phyloP scores from a whole-genome alignment of 441 rosid genomes.

The Pelargonium citronellum region DNA sequence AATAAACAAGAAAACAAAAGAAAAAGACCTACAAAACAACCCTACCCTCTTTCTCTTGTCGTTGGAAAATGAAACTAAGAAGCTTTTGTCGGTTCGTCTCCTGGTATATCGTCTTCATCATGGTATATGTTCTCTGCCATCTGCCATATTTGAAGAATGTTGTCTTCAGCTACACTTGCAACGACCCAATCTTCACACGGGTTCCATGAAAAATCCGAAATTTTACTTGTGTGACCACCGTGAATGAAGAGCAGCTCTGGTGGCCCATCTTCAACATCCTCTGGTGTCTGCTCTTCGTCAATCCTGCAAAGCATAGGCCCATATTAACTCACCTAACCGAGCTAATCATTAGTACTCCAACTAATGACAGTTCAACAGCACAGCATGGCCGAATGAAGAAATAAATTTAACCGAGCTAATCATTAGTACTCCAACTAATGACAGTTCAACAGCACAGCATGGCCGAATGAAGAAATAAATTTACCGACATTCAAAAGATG shows the following conservation, averaged over 20 bases:
- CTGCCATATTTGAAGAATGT: conserved; percentile 98
- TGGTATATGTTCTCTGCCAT: conserved; percentile 97
- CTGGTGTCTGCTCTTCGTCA: conserved; percentile 81
- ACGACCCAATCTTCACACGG: conserved; percentile 96
- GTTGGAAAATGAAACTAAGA: conserved; percentile 8
- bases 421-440: too few relatives aligned
- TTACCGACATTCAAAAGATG: too few relatives aligned
- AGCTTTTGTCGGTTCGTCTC: conserved; percentile 61
- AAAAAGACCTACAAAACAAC: too few relatives aligned
- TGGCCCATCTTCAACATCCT: conserved; percentile 96
- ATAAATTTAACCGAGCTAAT: too few relatives aligned
- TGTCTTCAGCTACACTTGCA: conserved; percentile 94
- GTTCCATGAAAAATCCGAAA: conserved; percentile 96
- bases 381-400: too few relatives aligned
- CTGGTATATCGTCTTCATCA: conserved; percentile 85
- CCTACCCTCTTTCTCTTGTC: background rate
- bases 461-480: too few relatives aligned
- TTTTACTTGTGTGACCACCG: conserved; percentile 96
- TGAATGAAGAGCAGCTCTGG: conserved; percentile 94
- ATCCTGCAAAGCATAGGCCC: conserved; percentile 44
- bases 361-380: too few relatives aligned
- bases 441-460: too few relatives aligned
- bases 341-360: too few relatives aligned
- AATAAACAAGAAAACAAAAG: too few relatives aligned
- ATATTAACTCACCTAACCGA: too few relatives aligned